phyloP scores from a whole-genome alignment of 164 flowering plant species.

The Vitis rotundifolia region DNA sequence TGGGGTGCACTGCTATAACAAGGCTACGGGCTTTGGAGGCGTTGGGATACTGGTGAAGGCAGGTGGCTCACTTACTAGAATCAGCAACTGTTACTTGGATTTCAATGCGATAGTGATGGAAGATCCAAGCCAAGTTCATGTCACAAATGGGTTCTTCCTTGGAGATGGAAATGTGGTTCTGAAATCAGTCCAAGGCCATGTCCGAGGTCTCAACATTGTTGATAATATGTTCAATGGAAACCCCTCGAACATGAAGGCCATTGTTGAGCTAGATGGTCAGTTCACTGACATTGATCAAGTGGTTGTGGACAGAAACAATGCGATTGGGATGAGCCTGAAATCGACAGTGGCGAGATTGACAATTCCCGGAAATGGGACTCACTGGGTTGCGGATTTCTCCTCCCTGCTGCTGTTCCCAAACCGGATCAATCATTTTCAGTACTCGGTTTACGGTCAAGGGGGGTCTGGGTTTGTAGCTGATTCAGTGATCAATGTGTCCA shows the following conservation, averaged over 20 bases:
- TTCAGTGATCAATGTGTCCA: slow-evolving; percentile 42
- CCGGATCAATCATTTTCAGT: slow-evolving; percentile 42
- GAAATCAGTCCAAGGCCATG: slow-evolving; percentile 39
- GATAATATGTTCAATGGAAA: slow-evolving; percentile 51
- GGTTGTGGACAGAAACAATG: slow-evolving; percentile 49
- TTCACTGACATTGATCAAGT: slow-evolving; percentile 50
- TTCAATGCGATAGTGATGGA: slow-evolving; percentile 48
- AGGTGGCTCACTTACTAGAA: slow-evolving; percentile 34
- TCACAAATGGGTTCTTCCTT: slow-evolving; percentile 47
- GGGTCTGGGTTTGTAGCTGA: slow-evolving; percentile 19
- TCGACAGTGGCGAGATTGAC: slow-evolving; percentile 43
- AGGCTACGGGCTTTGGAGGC: slow-evolving; percentile 60
- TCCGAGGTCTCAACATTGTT: slow-evolving; percentile 45
- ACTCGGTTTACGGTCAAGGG: slow-evolving; percentile 38
- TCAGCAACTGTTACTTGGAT: slow-evolving; percentile 57
- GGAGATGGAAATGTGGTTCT: slow-evolving; percentile 54
- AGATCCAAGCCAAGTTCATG: slow-evolving; percentile 59
- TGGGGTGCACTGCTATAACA: slow-evolving; percentile 67
- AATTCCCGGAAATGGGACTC: slow-evolving; percentile 43
- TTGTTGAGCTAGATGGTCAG: slow-evolving; percentile 35
- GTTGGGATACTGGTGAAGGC: slow-evolving; percentile 32
- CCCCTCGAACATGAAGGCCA: slow-evolving; percentile 19
- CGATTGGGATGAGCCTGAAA: slow-evolving; percentile 46
- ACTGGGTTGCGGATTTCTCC: slow-evolving; percentile 53
- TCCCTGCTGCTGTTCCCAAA: slow-evolving; percentile 44